Percentiles rank a stretch among this genome's conserved stretches.
Conservation (phyloP, 257 asterid genomes). For the Schizonepeta tenuifolia region DNA sequence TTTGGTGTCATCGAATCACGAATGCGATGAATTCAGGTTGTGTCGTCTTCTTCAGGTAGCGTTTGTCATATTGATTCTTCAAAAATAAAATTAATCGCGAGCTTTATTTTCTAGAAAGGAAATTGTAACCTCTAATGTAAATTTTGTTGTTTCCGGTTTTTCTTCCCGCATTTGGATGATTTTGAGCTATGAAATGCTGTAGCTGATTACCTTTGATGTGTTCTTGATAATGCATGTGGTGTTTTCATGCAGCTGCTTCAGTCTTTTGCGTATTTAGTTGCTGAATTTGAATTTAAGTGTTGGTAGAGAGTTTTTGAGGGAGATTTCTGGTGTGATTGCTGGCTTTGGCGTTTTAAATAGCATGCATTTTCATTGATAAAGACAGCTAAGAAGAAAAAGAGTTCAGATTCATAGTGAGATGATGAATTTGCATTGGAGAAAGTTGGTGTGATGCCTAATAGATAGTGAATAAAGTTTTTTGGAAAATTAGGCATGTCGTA, state of each 20-base stretch:
- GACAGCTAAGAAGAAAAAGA: background rate
- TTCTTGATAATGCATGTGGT: background rate
- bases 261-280: background rate
- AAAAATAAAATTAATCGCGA: background rate
- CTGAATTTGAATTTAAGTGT: constrained; percentile 6
- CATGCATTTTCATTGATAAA: background rate
- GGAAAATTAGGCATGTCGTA: background rate
- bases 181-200: background rate
- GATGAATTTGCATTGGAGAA: constrained; percentile 9
- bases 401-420: background rate
- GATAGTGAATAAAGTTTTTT: constrained; percentile 11
- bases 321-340: background rate
- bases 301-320: constrained; percentile 10
- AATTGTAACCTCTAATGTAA: background rate
- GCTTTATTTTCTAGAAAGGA: background rate
- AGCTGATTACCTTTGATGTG: background rate
- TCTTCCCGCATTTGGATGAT: background rate
- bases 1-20: background rate
- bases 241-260: constrained; percentile 1
- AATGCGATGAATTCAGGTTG: background rate
- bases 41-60: constrained; percentile 5
- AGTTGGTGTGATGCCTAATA: constrained; percentile 9
- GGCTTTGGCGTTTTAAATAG: background rate
- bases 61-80: background rate
- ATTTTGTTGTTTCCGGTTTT: background rate